These are phyloP conservation scores for Yamadazyma jaroonii DNA, from an alignment of 1,139 yeast species.

Conservation along the genomic window DNA sequence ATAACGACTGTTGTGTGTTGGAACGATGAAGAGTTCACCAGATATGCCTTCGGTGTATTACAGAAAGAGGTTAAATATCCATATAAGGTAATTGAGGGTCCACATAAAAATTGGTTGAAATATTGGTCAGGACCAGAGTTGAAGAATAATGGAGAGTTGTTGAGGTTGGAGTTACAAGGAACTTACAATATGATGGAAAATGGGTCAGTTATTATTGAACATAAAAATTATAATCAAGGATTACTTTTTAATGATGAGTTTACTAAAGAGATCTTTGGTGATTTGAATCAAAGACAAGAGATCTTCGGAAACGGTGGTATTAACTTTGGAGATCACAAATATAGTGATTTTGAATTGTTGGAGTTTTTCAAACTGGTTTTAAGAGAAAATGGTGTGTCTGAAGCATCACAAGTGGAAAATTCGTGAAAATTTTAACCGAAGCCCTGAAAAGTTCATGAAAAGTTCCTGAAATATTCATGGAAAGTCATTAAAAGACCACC, in stretches of 20 bases:
- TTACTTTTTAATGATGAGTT: constrained; percentile 6
- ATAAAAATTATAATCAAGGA: background rate
- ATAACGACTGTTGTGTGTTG: background rate
- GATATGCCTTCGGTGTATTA: background rate
- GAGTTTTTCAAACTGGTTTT: constrained; percentile 6
- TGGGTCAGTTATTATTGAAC: constrained; percentile 3
- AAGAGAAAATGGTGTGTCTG: background rate
- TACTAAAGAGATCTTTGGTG: constrained; percentile 4
- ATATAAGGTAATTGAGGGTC: constrained; percentile 3
- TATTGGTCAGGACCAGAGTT: constrained; percentile 8
- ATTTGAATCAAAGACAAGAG: background rate
- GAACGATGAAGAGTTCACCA: constrained; percentile 5
- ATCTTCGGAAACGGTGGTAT: constrained; percentile 3
- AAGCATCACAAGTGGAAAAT: background rate
- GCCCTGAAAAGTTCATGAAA: too few relatives aligned
- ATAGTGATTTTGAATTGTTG: constrained; percentile 4
- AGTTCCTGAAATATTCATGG: too few relatives aligned
- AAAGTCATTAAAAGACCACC: too few relatives aligned
- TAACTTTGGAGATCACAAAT: constrained; percentile 4
- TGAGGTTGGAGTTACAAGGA: constrained; percentile 5
- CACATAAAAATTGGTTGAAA: constrained; percentile 6
- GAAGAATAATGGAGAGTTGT: constrained; percentile 4
- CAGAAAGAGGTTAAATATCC: constrained; percentile 5
- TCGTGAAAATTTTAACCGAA: too few relatives aligned
- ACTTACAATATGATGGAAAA: constrained; percentile 1